phyloP scores from a whole-genome alignment of 441 rosid genomes.

The Dalechampia spathulata region DNA sequence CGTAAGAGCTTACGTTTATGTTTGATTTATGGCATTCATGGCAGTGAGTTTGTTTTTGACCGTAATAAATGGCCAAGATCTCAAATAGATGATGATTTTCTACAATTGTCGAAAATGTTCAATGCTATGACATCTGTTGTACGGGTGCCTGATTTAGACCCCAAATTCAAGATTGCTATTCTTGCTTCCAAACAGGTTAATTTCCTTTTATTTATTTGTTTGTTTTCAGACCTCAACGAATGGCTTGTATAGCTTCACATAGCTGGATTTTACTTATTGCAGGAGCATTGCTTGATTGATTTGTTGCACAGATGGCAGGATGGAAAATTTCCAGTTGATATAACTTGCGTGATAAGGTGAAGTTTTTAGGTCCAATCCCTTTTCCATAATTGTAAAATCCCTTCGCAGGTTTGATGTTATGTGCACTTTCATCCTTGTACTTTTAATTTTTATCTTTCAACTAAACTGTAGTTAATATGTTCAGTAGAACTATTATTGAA shows the following conservation, averaged over 20 bases:
- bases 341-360: conserved; percentile 86
- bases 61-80: conserved; percentile 71
- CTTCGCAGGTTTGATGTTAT: too few relatives aligned
- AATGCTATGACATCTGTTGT: conserved; percentile 60
- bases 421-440: too few relatives aligned
- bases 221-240: not conserved
- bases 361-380: not conserved
- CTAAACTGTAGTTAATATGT: too few relatives aligned
- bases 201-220: not conserved
- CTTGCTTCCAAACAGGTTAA: conserved; percentile 73
- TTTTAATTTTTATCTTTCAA: too few relatives aligned
- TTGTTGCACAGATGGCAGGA: conserved; percentile 90
- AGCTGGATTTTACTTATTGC: conserved; percentile 12
- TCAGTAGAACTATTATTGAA: too few relatives aligned
- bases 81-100: conserved; percentile 70
- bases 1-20: not conserved
- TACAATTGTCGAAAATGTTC: conserved; percentile 42
- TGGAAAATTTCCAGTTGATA: conserved; percentile 78
- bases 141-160: conserved; percentile 75
- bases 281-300: conserved; percentile 94
- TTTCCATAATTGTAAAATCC: not conserved
- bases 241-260: conserved; percentile 4
- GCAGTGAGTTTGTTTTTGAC: conserved; percentile 86
- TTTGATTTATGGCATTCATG: conserved; percentile 9
- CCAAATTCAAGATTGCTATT: conserved; percentile 78